Evolutionary conservation across 192 early-diverging fungal genomes (phyloP), one percentile per base, ranked within the genome.

Genomic region (Coemansia sp.): DNA sequence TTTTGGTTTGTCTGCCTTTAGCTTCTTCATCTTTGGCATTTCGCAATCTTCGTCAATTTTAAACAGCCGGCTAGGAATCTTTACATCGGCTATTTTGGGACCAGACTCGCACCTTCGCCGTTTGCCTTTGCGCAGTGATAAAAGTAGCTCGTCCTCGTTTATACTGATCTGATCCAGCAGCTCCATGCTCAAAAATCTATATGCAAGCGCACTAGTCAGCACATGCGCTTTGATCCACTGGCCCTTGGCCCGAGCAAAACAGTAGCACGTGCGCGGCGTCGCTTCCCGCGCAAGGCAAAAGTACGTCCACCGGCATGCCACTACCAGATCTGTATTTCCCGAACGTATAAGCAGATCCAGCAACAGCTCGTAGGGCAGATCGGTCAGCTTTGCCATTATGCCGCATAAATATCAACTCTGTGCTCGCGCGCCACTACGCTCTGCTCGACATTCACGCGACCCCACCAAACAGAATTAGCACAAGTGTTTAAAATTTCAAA

Each of bases 361-460:
- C 47, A 78, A 60, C 27, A 78, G 49, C 57, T 78, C 75, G 55
- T 59, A 64, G 11, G 75, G 75, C 22, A 78, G 66, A 65, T 78
- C 75, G n/a, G 66, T 66, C 13, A 78, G 62, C 55, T 49, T 58
- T 9, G 75, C 66, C 75, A 78, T 78, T 43, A 12, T 43, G 16
- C 16, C 14, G 16, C 16, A 43, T 16, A 14, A n/a, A 12, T 43
- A 43, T 43, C 16, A n/a, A 43, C 16, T n/a, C 41, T n/a, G 13
- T 16, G 13, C 41, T 43, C 41, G 41, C 41, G 16, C 41, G 1
- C 41, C 41, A n/a, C 41, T 43, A 43, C 41, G 41, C 41, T n/a
- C 41, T 43, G 14, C 41, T 43, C 41, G 41, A 43, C 41, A 43
- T 43, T 43, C 16, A 43, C 41, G 12, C 41, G 16, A 43, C 41